These are phyloP conservation scores for Aquilaria malaccensis DNA, from an alignment of 345 rosid species.

Conservation along the genomic window DNA sequence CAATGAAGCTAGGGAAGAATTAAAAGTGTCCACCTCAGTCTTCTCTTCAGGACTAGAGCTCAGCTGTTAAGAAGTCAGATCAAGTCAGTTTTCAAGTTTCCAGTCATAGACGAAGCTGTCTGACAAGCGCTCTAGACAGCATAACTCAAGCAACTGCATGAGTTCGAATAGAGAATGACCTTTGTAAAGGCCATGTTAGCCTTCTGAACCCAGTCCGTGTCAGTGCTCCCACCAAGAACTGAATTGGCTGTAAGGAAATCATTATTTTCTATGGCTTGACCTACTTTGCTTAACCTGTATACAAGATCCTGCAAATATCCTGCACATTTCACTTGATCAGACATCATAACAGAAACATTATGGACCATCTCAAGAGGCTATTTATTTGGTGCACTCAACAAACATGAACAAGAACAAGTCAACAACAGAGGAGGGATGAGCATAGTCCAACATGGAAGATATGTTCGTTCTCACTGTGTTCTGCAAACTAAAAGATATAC, in stretches of 20 bases:
- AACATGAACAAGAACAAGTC: too few relatives aligned
- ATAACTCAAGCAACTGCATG: not conserved
- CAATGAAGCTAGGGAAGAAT: slow-evolving; percentile 68
- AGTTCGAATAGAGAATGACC: slow-evolving; percentile 16
- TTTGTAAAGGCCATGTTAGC: slow-evolving; percentile 65
- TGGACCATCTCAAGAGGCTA: not conserved
- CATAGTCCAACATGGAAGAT: too few relatives aligned
- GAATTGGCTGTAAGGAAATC: slow-evolving; percentile 61
- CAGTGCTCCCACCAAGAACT: slow-evolving; percentile 64
- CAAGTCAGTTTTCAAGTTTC: slow-evolving; percentile 6
- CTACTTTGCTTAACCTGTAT: slow-evolving; percentile 83
- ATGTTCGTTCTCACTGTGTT: too few relatives aligned
- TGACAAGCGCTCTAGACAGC: not conserved
- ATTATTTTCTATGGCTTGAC: slow-evolving; percentile 81
- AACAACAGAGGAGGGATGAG: too few relatives aligned
- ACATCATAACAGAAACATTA: not conserved
- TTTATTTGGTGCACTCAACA: too few relatives aligned
- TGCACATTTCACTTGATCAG: slow-evolving; percentile 21
- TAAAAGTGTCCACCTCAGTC: slow-evolving; percentile 62
- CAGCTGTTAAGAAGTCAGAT: slow-evolving; percentile 37
- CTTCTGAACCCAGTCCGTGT: slow-evolving; percentile 68
- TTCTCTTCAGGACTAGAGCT: slow-evolving; percentile 63
- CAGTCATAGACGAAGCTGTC: not conserved
- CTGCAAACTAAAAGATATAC: too few relatives aligned
- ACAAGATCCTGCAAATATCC: slow-evolving; percentile 88